Base-by-base conservation (phyloP, 2,329 filamentous ascomycete genomes). In the Alternaria hordeiaustralica region DNA sequence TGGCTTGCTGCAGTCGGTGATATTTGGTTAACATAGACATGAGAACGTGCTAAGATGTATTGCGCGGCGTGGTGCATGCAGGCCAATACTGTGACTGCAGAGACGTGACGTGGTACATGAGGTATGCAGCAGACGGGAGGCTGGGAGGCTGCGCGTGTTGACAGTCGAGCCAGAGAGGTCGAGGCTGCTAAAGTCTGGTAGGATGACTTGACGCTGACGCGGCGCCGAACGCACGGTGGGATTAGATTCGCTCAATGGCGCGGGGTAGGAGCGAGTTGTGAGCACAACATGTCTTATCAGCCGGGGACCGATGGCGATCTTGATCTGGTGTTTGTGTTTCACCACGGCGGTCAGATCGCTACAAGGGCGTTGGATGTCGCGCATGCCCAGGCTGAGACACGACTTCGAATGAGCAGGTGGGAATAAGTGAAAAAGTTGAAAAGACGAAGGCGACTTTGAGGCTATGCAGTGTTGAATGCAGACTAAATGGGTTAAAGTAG, bases 281-380 rank as follows among this genome's bases (percentile, higher is more conserved):
- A 25, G 53, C 58, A 55, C 46, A 23, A 36, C 58, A 50, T 53
- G 36, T 30, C n/a, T 55, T 50, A 20, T 58, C 33, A 55, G 45
- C 28, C 18, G 53, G 44, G 36, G 53, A n/a, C 58, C 23, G 28
- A 61, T 53, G 60, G 33, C 55, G 23, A 53, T 51, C 18, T 53
- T 47, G 23, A 53, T 51, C 13, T 53, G n/a, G 41, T 58, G 60
- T 45, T 41, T 18, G 55, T 58, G 60, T 62, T 62, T 62, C 60
- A 62, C 47, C n/a, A 60, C 51, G 30, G 43, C 58, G 36, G 23
- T 43, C 56, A 56, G 30, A 33, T 33, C 18, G 51, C 30, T 43
- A 44, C 44, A 43, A 49, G 44, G 44, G 53, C 58, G n/a, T n/a
- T 41, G 26, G 8, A 58, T 44, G 55, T 58, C 55, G 45, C 45